These are phyloP conservation scores for Globisporangium sylvaticum DNA, from an alignment of 352 stramenopile genomes.

Conservation along the genomic window DNA sequence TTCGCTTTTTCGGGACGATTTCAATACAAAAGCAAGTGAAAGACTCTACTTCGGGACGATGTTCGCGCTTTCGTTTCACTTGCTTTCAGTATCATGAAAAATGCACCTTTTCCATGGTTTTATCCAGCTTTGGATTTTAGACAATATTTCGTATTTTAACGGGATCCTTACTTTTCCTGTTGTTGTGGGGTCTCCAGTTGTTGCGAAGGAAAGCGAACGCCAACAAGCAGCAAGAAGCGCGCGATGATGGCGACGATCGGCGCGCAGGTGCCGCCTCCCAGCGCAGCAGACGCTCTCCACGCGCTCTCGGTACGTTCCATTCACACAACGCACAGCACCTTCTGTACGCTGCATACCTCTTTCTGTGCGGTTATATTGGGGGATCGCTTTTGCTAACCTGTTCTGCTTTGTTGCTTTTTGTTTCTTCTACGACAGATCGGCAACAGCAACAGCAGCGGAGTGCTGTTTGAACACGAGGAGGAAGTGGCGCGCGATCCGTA, in stretches of 20 bases:
- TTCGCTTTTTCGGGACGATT: no score
- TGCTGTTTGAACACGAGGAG: conserved; percentile 71
- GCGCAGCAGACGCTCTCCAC: conserved; percentile 1
- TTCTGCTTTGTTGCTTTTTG: not conserved
- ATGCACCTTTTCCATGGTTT: not conserved
- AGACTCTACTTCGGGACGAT: no score
- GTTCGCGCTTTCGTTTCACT: no score
- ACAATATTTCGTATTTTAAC: not conserved
- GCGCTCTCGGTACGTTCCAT: not conserved
- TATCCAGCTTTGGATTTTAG: not conserved
- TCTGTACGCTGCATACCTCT: not conserved
- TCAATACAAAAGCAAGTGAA: no score
- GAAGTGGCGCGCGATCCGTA: conserved; percentile 81
- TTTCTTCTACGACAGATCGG: not conserved
- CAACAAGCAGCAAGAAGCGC: not conserved
- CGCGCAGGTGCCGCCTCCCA: not conserved
- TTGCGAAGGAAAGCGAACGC: not conserved
- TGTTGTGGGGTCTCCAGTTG: not conserved
- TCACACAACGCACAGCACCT: not conserved
- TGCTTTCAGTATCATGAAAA: no score
- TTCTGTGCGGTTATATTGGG: not conserved
- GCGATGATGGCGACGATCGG: conserved; percentile 14
- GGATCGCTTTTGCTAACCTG: not conserved
- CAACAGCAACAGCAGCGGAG: not conserved
- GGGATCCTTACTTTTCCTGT: not conserved